phyloP scores from a whole-genome alignment of 352 stramenopile genomes.

The Globisporangium polare region DNA sequence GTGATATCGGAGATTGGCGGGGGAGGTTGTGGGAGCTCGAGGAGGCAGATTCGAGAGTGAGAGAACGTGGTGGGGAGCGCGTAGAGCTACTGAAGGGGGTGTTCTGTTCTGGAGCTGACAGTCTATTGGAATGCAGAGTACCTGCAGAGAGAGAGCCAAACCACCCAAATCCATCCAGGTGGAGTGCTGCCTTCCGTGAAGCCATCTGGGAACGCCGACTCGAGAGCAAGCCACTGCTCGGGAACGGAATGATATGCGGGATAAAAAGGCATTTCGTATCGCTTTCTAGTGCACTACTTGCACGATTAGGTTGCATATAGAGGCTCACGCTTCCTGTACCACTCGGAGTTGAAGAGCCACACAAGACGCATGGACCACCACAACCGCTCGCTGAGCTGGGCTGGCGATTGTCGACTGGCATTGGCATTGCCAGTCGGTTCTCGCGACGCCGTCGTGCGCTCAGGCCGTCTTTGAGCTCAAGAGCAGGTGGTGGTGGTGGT shows the following conservation, averaged over 20 bases:
- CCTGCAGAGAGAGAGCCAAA: background rate
- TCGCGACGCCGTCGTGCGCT: slow-evolving; percentile 3
- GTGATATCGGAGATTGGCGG: background rate
- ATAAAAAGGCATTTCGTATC: background rate
- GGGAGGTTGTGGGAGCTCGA: background rate
- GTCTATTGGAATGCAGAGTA: background rate
- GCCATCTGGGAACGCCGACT: background rate
- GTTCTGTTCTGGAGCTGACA: background rate
- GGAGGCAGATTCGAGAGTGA: slow-evolving; percentile 2
- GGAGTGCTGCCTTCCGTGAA: background rate
- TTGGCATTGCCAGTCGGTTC: background rate
- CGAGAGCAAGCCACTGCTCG: background rate
- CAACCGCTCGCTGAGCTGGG: background rate
- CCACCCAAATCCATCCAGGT: background rate
- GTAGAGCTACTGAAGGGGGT: background rate
- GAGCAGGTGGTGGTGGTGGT: background rate
- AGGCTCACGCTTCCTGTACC: background rate
- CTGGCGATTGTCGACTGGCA: background rate
- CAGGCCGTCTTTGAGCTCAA: background rate
- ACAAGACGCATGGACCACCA: background rate
- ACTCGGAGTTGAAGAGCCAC: background rate
- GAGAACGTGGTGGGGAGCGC: background rate
- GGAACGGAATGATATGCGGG: background rate
- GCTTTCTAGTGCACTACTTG: background rate
- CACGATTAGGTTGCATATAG: background rate